Evolutionary conservation across 108 stramenopile genomes (phyloP), one percentile per base, ranked within the genome.

Genomic region (Heterococcus sp.): DNA sequence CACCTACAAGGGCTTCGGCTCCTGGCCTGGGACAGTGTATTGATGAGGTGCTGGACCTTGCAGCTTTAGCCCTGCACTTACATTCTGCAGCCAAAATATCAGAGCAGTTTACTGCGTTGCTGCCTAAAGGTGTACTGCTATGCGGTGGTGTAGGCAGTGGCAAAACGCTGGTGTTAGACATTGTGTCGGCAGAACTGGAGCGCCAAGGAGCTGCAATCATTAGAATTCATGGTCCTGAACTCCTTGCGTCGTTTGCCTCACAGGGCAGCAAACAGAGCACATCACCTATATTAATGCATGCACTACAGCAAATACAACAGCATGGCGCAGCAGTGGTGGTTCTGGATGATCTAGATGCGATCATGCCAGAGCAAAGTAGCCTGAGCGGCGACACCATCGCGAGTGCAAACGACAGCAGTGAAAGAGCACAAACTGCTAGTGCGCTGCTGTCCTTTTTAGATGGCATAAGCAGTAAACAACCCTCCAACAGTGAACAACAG

Each of bases 261-360:
- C 46, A 58, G 46, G 32, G 26, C 8, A 76, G 68, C 32, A 68
- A 21, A 26, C 32, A 71, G 30, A n/a, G 72, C 65, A 33, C n/a
- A 39, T 32, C 28, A 32, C 63, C 32, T 31, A 14, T 35, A 0
- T 32, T 30, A 21, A 33, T 29, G 5, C 34, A 14, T 2, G 27
- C 38, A 0, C 11, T 33, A 37, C 38, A 74, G 64, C 65, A 80
- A 33, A 71, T 71, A 31, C 38, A 38, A 38, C 38, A 63, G 14
- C 72, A 46, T 14, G 38, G 58, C 1, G 65, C 79, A 31, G 65
- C 79, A 32, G 32, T 71, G 27, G 58, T 80, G 28, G 34, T 80
- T 65, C 32, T 80, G 32, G 79, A 80, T 38, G 79, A 80, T 21
- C 72, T 80, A 34, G 79, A 80, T 72, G 70, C 72, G 8, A 32